Base-by-base conservation (phyloP, 1,284 basidiomycete genomes). In the Apiotrichum siamense region DNA sequence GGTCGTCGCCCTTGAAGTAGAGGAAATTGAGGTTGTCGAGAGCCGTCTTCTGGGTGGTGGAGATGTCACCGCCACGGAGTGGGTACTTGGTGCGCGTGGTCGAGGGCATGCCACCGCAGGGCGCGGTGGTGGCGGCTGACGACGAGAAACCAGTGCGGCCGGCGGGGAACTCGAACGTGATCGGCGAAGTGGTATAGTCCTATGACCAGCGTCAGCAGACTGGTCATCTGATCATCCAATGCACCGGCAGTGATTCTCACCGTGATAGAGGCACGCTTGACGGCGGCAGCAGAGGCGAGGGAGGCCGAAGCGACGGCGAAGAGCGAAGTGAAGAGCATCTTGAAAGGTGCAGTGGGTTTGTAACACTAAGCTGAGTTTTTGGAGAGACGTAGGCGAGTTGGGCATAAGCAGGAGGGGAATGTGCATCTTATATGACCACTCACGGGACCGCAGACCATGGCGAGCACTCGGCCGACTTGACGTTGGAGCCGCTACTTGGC, bases 11-110 rank as follows among this genome's bases (percentile, higher is more conserved):
- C 39, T 59, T 57, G 41, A 53, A 55, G 46, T 52, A 65, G 7
- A 65, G 43, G 42, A 65, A 32, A 44, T 63, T 59, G 47, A 65
- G 50, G 32, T 54, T 55, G 37, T 52, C 44, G 11, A 56, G 25
- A 21, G 49, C 23, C 25, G 59, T 56, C 21, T 26, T 35, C 25
- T 58, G 55, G 6, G 48, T 54, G 27, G 62, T 44, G 12, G 63
- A 46, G 35, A 64, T 46, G 15, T 64, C 52, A 20, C 63, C 63
- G n/a, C 59, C 61, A 24, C 38, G 39, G 25, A 64, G 44, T 13
- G 63, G 61, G 45, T 55, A 62, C 23, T 26, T 31, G 31, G 55
- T 48, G n/a, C 60, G 44, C 21, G 23, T 27, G 29, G 18, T 23
- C 5, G 53, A 47, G 4, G 52, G 32, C 26, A 50, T 32, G 26